Conservation (phyloP, 805 yeast species). For the Saccharomycopsis amapae region DNA sequence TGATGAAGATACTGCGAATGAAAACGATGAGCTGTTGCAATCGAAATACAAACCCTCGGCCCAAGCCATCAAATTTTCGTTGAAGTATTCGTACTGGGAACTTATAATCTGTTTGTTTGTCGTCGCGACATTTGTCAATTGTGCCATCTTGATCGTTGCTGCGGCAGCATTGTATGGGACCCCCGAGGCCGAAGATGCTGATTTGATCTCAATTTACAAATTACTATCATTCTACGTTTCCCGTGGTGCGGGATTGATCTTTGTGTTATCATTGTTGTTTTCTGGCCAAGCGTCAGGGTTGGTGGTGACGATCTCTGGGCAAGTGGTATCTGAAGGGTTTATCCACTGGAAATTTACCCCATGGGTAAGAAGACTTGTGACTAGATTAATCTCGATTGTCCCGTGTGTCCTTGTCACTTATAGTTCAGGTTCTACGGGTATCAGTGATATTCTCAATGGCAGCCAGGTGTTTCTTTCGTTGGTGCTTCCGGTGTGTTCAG, state of each 20-base stretch:
- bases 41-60: conserved; percentile 59
- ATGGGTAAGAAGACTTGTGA: conserved; percentile 69
- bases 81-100: conserved; percentile 68
- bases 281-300: conserved; percentile 92
- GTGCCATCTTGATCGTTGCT: conserved; percentile 75
- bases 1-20: neutral
- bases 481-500: conserved; percentile 73
- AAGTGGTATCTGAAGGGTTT: conserved; percentile 88
- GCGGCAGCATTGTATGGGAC: conserved; percentile 71
- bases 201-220: conserved; percentile 67
- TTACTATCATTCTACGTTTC: conserved; percentile 57
- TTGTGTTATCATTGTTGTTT: conserved; percentile 74
- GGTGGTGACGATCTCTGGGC: conserved; percentile 90
- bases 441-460: conserved; percentile 64
- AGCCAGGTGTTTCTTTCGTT: conserved; percentile 81
- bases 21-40: conserved; percentile 20
- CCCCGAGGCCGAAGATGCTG: conserved; percentile 71
- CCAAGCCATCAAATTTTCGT: conserved; percentile 69
- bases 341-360: conserved; percentile 76
- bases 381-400: conserved; percentile 69
- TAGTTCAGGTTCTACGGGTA: conserved; percentile 65
- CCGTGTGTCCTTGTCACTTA: conserved; percentile 76
- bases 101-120: conserved; percentile 63
- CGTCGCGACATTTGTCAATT: conserved; percentile 79
- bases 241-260: conserved; percentile 71